These are phyloP conservation scores for Protomyces inundatus DNA, from an alignment of 1,139 yeast species.

Conservation along the genomic window DNA sequence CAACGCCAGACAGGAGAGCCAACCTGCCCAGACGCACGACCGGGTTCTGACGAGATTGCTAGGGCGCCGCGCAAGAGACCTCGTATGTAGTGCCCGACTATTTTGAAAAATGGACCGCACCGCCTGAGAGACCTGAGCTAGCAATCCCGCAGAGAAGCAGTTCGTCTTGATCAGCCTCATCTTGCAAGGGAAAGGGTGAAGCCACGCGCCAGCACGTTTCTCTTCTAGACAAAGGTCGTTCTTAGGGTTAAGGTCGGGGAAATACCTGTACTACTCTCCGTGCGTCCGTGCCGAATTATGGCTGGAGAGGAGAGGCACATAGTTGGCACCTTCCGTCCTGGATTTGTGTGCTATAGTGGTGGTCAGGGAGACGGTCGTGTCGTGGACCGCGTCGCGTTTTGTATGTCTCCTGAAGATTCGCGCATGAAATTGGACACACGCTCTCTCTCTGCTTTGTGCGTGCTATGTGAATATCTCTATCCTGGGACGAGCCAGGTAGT, in stretches of 20 bases:
- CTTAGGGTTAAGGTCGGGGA: neutral
- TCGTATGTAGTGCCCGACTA: neutral
- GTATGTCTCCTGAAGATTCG: no score
- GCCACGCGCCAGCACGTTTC: conserved; percentile 1
- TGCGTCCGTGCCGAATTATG: neutral
- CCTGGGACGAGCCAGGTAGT: no score
- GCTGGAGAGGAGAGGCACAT: neutral
- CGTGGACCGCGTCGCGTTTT: no score
- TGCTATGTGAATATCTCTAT: no score
- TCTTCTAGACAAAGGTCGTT: neutral
- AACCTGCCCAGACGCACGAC: neutral
- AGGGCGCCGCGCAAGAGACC: neutral
- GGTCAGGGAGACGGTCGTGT: neutral
- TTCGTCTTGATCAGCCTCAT: neutral
- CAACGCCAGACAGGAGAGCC: neutral
- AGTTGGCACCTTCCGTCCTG: neutral
- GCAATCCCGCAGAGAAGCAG: neutral
- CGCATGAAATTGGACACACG: no score
- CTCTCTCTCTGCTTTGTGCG: no score
- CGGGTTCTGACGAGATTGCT: neutral
- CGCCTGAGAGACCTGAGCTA: neutral
- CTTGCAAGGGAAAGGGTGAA: neutral
- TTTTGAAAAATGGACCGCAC: neutral
- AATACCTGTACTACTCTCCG: neutral
- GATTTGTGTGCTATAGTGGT: neutral